These are phyloP conservation scores for Phytophthora constricta DNA, from an alignment of 352 stramenopile species.

Conservation along the genomic window DNA sequence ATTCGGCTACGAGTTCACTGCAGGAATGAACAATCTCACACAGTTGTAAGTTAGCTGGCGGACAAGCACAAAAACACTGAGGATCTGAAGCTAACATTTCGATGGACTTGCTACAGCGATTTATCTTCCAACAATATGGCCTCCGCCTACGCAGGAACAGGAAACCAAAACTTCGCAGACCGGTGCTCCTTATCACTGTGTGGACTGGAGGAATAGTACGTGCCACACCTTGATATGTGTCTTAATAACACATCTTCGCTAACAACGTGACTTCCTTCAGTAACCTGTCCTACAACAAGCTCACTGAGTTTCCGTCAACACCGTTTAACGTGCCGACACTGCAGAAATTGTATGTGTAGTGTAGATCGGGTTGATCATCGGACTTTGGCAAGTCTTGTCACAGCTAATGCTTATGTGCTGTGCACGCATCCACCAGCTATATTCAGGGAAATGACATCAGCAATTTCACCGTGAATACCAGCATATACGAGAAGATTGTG, in stretches of 20 bases:
- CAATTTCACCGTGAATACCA: slow-evolving; percentile 33
- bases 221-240: neutral
- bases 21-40: slow-evolving; percentile 29
- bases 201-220: slow-evolving; percentile 41
- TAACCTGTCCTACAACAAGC: slow-evolving; percentile 46
- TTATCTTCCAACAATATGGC: slow-evolving; percentile 46
- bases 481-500: slow-evolving; percentile 29
- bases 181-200: slow-evolving; percentile 32
- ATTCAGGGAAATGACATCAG: slow-evolving; percentile 37
- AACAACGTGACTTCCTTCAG: slow-evolving; percentile 12
- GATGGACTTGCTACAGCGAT: slow-evolving; percentile 32
- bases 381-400: neutral
- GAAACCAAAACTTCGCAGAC: slow-evolving; percentile 12
- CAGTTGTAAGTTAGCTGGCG: slow-evolving; percentile 32
- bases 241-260: slow-evolving; percentile 2
- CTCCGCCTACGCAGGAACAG: slow-evolving; percentile 39
- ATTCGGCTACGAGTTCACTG: slow-evolving; percentile 43
- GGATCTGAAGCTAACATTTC: neutral
- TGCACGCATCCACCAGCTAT: slow-evolving; percentile 18
- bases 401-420: neutral
- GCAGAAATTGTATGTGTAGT: slow-evolving; percentile 37
- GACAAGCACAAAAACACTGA: too few species aligned
- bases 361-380: too few species aligned
- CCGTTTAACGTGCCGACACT: slow-evolving; percentile 34
- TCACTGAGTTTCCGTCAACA: slow-evolving; percentile 34